Conservation (phyloP, 2,329 filamentous ascomycete species). For the Penicillium aurantiogriseum region DNA sequence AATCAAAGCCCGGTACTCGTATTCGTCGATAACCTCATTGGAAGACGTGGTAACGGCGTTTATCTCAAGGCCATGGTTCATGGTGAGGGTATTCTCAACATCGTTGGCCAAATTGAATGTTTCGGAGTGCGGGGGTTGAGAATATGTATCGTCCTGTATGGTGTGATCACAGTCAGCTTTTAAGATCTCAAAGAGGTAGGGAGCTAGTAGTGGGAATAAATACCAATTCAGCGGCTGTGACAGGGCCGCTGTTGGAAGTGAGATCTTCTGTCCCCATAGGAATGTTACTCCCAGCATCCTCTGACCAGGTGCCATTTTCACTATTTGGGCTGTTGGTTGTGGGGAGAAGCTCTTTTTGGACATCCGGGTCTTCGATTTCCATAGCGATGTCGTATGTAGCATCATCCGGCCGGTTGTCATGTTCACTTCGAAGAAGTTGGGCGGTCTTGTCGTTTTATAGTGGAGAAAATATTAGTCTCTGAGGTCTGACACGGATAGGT, state of each 20-base stretch:
- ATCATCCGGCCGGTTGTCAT: not conserved
- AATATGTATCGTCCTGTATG: not conserved
- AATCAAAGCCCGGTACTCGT: not conserved
- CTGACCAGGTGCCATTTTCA: rapidly evolving
- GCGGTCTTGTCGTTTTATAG: too few relatives aligned
- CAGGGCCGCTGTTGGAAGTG: too few relatives aligned
- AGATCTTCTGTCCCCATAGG: not conserved
- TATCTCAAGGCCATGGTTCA: not conserved
- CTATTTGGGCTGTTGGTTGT: not conserved
- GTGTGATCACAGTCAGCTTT: not conserved
- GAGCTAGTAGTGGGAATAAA: not conserved
- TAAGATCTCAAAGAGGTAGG: too few relatives aligned
- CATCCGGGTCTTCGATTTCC: not conserved
- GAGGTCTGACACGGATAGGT: too few relatives aligned
- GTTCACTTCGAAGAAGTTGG: too few relatives aligned
- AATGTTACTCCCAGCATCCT: not conserved
- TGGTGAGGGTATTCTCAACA: not conserved
- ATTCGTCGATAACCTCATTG: not conserved
- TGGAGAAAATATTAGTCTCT: too few relatives aligned
- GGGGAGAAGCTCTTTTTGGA: too few relatives aligned
- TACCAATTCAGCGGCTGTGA: not conserved
- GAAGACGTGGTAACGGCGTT: not conserved
- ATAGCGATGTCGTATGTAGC: not conserved
- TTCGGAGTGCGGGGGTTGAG: not conserved
- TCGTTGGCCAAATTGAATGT: not conserved